phyloP scores from a whole-genome alignment of 352 stramenopile species.

The Phytophthora syringae region DNA sequence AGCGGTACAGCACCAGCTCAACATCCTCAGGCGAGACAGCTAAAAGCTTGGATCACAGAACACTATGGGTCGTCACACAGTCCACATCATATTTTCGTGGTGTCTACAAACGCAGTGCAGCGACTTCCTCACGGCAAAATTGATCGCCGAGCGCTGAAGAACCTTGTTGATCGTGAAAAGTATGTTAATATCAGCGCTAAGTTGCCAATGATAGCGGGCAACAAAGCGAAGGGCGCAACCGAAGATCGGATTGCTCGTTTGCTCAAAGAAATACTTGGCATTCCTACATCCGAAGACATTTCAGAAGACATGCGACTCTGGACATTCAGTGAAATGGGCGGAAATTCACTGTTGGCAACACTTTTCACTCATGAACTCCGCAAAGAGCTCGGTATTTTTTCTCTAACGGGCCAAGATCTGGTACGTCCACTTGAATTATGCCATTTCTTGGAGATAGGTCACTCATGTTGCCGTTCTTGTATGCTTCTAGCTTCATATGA shows the following conservation, averaged over 20 bases:
- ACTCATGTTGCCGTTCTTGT: conserved; percentile 8
- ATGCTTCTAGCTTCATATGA: conserved; percentile 32
- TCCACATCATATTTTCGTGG: conserved; percentile 28
- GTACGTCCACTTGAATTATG: conserved; percentile 24
- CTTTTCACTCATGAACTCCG: conserved; percentile 53
- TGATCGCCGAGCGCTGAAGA: conserved; percentile 29
- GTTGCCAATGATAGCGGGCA: neutral
- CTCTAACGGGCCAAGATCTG: conserved; percentile 25
- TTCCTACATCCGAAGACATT: neutral
- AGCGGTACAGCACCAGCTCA: neutral
- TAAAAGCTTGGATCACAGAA: conserved; percentile 41
- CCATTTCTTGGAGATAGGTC: neutral
- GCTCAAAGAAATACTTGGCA: conserved; percentile 20
- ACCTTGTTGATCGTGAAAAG: conserved; percentile 9
- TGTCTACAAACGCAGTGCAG: conserved; percentile 21
- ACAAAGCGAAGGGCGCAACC: neutral
- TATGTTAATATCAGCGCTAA: neutral
- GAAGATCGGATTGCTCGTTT: conserved; percentile 11
- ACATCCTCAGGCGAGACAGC: conserved; percentile 16
- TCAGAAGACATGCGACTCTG: neutral
- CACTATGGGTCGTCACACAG: conserved; percentile 40
- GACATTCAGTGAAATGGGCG: conserved; percentile 55
- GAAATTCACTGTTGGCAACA: conserved; percentile 62
- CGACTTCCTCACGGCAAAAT: conserved; percentile 55
- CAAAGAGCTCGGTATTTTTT: conserved; percentile 16